Percentiles rank a stretch among this genome's conserved stretches.
phyloP scores from a whole-genome alignment of 306 rosid genomes.

The Trifolium fragiferum region DNA sequence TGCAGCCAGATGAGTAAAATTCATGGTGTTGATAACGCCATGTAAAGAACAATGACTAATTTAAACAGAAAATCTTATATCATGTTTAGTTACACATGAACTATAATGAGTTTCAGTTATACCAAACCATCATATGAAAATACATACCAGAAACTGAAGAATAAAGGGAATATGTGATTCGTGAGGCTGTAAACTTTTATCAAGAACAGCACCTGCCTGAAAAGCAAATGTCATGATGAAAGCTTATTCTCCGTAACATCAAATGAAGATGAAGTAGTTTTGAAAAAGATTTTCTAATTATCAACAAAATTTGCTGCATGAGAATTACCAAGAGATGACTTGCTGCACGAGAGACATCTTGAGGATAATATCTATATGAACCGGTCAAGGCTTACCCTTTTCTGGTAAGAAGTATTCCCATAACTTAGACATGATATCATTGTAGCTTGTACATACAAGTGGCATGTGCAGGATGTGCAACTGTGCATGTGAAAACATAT shows the following conservation, averaged over 20 bases:
- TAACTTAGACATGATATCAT: constrained; percentile 32
- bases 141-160: constrained; percentile 64
- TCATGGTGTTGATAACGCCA: neutral
- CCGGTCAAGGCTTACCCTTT: constrained; percentile 65
- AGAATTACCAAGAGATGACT: constrained; percentile 79
- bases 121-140: constrained; percentile 12
- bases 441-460: constrained; percentile 23
- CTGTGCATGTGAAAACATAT: constrained; percentile 30
- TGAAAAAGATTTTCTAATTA: constrained; percentile 26
- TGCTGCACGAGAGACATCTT: constrained; percentile 90
- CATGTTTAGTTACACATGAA: constrained; percentile 29
- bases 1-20: constrained; percentile 24
- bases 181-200: constrained; percentile 75
- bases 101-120: constrained; percentile 12
- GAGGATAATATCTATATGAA: constrained; percentile 82
- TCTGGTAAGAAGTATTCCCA: constrained; percentile 42
- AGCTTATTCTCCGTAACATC: constrained; percentile 28
- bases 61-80: constrained; percentile 31
- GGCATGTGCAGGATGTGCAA: constrained; percentile 31
- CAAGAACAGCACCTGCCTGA: constrained; percentile 82
- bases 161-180: constrained; percentile 93
- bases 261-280: constrained; percentile 32
- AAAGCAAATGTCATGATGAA: constrained; percentile 40
- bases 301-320: constrained; percentile 25
- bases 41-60: constrained; percentile 5